A percentile compares a stretch with the other conserved stretches of the same genome.
Conservation (phyloP, 208 protist species). For the Trypanosoma avium region DNA sequence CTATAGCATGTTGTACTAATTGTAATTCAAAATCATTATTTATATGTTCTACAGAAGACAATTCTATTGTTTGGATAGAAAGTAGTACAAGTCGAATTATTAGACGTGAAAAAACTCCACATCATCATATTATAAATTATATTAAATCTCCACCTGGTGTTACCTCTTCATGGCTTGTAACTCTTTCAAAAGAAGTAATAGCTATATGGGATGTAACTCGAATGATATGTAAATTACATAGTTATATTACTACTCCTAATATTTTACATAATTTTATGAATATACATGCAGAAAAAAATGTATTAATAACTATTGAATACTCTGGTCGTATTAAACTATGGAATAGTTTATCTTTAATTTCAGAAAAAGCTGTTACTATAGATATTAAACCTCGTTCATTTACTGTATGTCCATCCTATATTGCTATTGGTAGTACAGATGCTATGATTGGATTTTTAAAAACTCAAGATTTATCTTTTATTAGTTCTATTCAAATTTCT, state of each 20-base stretch:
- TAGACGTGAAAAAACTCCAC: conserved; percentile 14
- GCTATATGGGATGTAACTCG: conserved; percentile 24
- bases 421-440: conserved; percentile 21
- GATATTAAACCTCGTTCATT: conserved; percentile 13
- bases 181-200: conserved; percentile 22
- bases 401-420: conserved; percentile 8
- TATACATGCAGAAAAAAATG: conserved; percentile 9
- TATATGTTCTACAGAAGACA: conserved; percentile 23
- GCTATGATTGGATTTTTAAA: conserved; percentile 24
- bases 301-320: conserved; percentile 19
- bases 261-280: conserved; percentile 15
- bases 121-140: conserved; percentile 8
- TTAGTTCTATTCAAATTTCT: conserved; percentile 22
- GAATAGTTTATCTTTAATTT: conserved; percentile 6
- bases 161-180: not conserved
- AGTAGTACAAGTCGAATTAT: conserved; percentile 25
- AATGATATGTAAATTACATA: conserved; percentile 23
- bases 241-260: not conserved
- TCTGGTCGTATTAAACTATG: conserved; percentile 18
- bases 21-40: conserved; percentile 1
- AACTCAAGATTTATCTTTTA: conserved; percentile 21
- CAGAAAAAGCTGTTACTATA: conserved; percentile 3
- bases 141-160: not conserved
- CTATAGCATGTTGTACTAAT: conserved; percentile 15
- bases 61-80: conserved; percentile 25